phyloP scores from a whole-genome alignment of 345 rosid genomes.

The Luvunga scandens region DNA sequence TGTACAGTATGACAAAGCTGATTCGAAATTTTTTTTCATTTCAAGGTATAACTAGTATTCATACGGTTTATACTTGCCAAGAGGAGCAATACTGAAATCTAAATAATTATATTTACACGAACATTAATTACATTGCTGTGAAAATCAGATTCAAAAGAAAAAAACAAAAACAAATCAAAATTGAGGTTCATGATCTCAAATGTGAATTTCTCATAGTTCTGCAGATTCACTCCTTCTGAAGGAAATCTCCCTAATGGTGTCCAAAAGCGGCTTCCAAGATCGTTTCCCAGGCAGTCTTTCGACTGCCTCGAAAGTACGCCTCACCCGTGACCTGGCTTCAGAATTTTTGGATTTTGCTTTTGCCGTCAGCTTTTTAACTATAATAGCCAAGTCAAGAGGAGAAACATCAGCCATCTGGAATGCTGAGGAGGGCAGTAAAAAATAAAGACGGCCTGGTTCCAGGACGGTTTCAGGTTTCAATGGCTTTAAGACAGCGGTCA shows the following conservation, averaged over 20 bases:
- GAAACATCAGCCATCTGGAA: conserved; percentile 31
- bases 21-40: too few relatives aligned
- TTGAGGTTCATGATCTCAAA: background rate
- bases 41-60: too few relatives aligned
- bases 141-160: too few relatives aligned
- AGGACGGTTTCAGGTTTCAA: conserved; percentile 25
- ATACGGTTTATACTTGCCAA: too few relatives aligned
- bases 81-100: too few relatives aligned
- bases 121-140: too few relatives aligned
- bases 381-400: conserved; percentile 33
- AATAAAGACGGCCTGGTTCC: conserved; percentile 41
- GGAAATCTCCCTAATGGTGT: conserved; percentile 43
- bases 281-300: background rate
- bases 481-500: conserved; percentile 24
- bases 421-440: conserved; percentile 43
- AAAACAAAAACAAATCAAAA: too few relatives aligned
- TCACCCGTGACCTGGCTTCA: background rate
- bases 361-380: conserved; percentile 34
- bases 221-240: conserved; percentile 45
- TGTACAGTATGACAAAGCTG: too few relatives aligned
- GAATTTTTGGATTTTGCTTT: conserved; percentile 28
- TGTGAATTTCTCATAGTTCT: background rate
- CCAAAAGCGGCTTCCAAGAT: conserved; percentile 46
- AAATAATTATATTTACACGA: too few relatives aligned
- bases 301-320: background rate